A percentile compares a stretch with the other conserved stretches of the same genome.
Conservation (phyloP, 495 filamentous ascomycete genomes). For the Aspergillus ostianus region DNA sequence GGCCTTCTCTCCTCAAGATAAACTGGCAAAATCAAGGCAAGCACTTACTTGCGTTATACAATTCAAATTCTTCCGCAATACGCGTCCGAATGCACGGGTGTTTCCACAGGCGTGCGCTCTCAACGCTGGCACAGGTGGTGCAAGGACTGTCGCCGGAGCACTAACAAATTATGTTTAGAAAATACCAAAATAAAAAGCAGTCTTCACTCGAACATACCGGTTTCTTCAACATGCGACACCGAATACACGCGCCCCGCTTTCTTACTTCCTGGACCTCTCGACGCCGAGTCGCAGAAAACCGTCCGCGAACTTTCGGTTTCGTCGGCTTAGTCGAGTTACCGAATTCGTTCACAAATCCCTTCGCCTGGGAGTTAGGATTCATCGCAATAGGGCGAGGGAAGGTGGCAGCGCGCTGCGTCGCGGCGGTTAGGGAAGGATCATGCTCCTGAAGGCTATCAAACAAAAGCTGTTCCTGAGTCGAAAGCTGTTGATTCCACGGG, state of each 20-base stretch:
- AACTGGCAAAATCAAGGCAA: neutral
- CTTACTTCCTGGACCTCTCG: constrained; percentile 80
- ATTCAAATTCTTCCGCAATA: constrained; percentile 68
- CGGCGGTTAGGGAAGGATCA: constrained; percentile 45
- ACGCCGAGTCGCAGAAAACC: constrained; percentile 65
- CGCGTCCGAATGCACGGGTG: constrained; percentile 74
- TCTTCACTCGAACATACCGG: constrained; percentile 42
- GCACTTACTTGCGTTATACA: constrained; percentile 62
- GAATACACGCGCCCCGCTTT: constrained; percentile 78
- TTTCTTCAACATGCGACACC: constrained; percentile 85
- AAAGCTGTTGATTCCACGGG: constrained; percentile 42
- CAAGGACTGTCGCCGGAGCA: constrained; percentile 82
- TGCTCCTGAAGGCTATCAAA: constrained; percentile 48
- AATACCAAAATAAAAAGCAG: neutral
- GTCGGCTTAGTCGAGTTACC: constrained; percentile 49
- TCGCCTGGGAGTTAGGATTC: constrained; percentile 52
- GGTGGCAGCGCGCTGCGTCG: constrained; percentile 44
- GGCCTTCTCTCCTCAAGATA: neutral
- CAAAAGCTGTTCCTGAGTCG: constrained; percentile 45
- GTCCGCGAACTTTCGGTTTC: constrained; percentile 61
- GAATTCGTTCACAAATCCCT: constrained; percentile 58
- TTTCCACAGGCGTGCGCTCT: constrained; percentile 78
- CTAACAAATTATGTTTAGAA: no score
- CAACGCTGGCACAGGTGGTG: constrained; percentile 72
- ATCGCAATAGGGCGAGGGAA: constrained; percentile 56